Evolutionary conservation across 2,329 filamentous ascomycete genomes (phyloP), one percentile per base, ranked within the genome.

Genomic region (Diaporthe ilicicola): DNA sequence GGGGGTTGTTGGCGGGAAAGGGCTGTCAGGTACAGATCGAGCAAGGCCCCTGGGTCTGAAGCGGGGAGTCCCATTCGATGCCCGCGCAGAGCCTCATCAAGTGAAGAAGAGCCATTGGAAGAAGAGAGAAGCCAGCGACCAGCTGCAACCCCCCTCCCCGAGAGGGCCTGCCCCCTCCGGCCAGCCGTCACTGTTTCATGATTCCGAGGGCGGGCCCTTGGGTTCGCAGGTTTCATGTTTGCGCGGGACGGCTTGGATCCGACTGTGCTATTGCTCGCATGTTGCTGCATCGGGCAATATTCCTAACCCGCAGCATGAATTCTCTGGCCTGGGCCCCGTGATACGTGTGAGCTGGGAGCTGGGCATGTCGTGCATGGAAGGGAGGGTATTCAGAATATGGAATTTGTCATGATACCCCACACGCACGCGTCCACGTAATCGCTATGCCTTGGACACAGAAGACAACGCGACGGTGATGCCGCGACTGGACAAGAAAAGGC

Each of bases 101-200:
- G n/a, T n/a, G n/a, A n/a, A n/a, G n/a, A n/a, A n/a, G n/a, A n/a
- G n/a, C n/a, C n/a, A n/a, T n/a, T n/a, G n/a, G 7, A 32, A 48
- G 22, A 24, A 62, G 39, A 48, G 48, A 48, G 27, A 62, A 37
- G 37, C 22, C 27, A 12, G 24, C 27, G 29, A 39, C 17, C 13
- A 42, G 22, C n/a, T n/a, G 54, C 54, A 42, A 7, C 39, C 56
- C 32, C 13, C 37, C 37, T 3, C 24, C 39, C 24, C 22, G 32
- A 27, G 19, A 22, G 29, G 4, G 27, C 24, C 32, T 22, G 17
- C 9, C 19, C 42, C 37, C 59, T 44, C 59, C 59, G 44, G 44
- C n/a, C 44, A 50, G 59, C 59, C 59, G 59, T 64, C 59, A 64
- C 59, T 50, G 59, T 64, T 64, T 64, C 59, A 64, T 34, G 59